A percentile compares a stretch with the other conserved stretches of the same genome.
Evolutionary conservation across 192 early-diverging fungal genomes (phyloP).

Genomic region (Mortierella claussenii): DNA sequence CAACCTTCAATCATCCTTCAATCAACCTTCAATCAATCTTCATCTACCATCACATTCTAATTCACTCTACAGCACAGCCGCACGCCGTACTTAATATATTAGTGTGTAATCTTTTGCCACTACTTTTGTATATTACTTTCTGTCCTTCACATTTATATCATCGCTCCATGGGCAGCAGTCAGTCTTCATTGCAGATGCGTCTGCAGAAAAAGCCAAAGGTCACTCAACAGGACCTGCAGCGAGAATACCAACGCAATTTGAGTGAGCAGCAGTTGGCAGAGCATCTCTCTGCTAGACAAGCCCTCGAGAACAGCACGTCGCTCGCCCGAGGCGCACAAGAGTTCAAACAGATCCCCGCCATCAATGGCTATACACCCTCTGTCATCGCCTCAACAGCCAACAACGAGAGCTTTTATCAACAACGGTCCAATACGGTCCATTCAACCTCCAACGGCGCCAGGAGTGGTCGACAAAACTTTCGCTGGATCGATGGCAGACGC

Average conservation of each 20-base stretch:
- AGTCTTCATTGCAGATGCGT: conserved; percentile 30
- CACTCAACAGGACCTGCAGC: conserved; percentile 46
- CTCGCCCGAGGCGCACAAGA: conserved; percentile 20
- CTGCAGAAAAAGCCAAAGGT: conserved; percentile 44
- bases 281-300: conserved; percentile 26
- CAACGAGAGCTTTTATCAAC: conserved; percentile 52
- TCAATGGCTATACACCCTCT: conserved; percentile 36
- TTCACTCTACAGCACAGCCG: no score
- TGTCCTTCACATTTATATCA: not conserved
- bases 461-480: conserved; percentile 26
- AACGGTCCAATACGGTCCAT: conserved; percentile 20
- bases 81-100: no score
- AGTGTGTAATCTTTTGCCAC: no score
- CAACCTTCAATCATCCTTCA: no score
- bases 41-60: no score
- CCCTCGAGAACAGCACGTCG: conserved; percentile 30
- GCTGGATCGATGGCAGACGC: conserved; percentile 54
- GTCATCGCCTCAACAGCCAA: conserved; percentile 46
- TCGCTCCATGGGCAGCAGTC: conserved; percentile 34
- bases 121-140: not conserved
- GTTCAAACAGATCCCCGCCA: conserved; percentile 37
- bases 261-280: conserved; percentile 48
- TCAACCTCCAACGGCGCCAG: conserved; percentile 8
- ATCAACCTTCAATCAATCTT: no score
- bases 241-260: conserved; percentile 47